Evolutionary conservation across 1,139 yeast species (phyloP), one percentile per base, ranked within the genome.

Genomic region (Suhomyces terraborum): DNA sequence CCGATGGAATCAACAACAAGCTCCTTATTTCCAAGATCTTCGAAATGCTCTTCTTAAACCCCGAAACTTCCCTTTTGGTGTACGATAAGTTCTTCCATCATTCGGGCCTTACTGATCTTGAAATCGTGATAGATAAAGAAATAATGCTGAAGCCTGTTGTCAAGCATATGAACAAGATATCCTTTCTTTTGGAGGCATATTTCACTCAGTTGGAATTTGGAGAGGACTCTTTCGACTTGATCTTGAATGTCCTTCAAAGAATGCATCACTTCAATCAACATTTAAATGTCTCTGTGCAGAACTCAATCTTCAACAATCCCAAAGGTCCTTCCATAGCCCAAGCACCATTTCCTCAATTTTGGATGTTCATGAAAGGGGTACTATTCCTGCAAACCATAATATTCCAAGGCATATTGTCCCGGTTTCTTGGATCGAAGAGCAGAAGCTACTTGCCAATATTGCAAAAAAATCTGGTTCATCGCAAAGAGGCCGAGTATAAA

Each of bases 371-470:
- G 56, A 79, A 80, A 47, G 55, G 61, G 9, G 50, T 77, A 2
- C 53, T 80, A 7, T 82, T 82, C 52, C 70, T 80, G 1, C 62
- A 79, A 36, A 64, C 78, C 3, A 58, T 80, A 5, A 72, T 80
- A n/a, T 69, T 77, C 30, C 82, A 80, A 54, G 87, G 86, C 0
- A 62, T 77, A 9, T 61, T 75, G 14, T 61, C 78, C 2, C 58
- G 79, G 40, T 67, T 77, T 43, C 36, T 58, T 13, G 38, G 56
- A 35, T 33, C 51, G 46, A 39, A 49, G 27, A 45, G 28, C 13
- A 28, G 38, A 17, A 26, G 47, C 50, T 27, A 46, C 53, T 18
- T 33, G 25, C 45, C 32, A 33, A 14, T 31, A 8, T 47, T 52
- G 21, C 40, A 42, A 1, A 37, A 38, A 3, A 46, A 35, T n/a